phyloP scores from a whole-genome alignment of 768 basidiomycete species.

The Sporobolomyces pararoseus region DNA sequence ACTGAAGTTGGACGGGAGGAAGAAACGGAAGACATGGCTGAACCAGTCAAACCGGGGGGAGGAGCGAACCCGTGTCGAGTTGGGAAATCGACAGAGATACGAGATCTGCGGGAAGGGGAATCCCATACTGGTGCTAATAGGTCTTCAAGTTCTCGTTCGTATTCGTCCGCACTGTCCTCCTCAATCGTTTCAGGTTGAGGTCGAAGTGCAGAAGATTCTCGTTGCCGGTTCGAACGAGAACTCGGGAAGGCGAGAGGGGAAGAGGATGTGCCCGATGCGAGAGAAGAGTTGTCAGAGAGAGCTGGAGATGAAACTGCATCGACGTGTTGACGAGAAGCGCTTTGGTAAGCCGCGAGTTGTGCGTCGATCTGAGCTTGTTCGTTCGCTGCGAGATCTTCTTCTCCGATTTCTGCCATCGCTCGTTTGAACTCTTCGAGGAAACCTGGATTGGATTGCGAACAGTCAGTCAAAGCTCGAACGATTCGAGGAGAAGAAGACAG shows the following conservation, averaged over 20 bases:
- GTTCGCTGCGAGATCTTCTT: constrained; percentile 17
- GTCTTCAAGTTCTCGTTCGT: constrained; percentile 14
- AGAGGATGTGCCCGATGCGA: neutral
- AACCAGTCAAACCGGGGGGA: constrained; percentile 15
- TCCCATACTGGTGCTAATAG: constrained; percentile 15
- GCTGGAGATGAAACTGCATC: constrained; percentile 3
- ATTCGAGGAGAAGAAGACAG: neutral
- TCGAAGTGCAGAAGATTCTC: neutral
- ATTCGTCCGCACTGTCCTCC: constrained; percentile 10
- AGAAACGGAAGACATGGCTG: neutral
- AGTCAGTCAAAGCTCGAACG: too few relatives aligned
- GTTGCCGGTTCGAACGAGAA: neutral
- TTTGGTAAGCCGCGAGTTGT: constrained; percentile 16
- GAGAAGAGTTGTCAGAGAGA: neutral
- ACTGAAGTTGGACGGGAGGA: neutral
- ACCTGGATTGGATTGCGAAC: constrained; percentile 4
- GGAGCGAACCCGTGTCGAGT: constrained; percentile 3
- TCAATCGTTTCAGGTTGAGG: neutral
- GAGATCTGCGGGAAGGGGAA: neutral
- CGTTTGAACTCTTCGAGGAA: constrained; percentile 29
- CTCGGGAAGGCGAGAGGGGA: neutral
- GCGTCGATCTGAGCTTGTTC: constrained; percentile 15
- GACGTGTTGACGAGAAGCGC: neutral
- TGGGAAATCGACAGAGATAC: neutral
- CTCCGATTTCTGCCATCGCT: constrained; percentile 28